Base-by-base conservation (phyloP, 192 early-diverging fungal genomes). In the Entomortierella lignicola region DNA sequence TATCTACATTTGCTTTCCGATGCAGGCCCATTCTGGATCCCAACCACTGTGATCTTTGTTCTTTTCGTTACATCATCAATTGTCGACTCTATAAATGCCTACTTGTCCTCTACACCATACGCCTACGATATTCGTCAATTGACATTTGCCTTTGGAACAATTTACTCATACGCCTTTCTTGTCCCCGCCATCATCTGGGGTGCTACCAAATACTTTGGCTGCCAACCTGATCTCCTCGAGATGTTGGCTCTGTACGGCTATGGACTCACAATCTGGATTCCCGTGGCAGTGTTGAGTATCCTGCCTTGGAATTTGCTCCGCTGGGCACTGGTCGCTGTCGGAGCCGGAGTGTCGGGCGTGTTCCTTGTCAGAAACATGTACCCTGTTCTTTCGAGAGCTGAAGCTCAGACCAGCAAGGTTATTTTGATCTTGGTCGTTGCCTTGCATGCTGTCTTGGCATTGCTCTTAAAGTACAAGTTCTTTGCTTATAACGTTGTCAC, bases 11-110 rank as follows among this genome's bases (percentile, higher is more conserved):
- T 59, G 27, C 30, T 50, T 57, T 39, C 51, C 32, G 68, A 18
- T 55, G 11, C 37, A 92, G 91, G 98, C 13, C 97, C 98, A 0
- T 97, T 99, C 82, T 99, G 98, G 98, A 95, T 99, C 41, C 81
- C 96, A 6, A 98, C 96, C 0, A 97, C 96, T 4, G 95, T 97
- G 26, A 91, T 99, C 31, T 97, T 99, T 71, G 70, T 88, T 39
- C 88, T 99, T 30, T 99, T 99, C 85, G 94, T 97, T 21, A 92
- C 96, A 15, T 94, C 94, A 6, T 94, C 94, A 29, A 87, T 99
- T 30, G 93, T 97, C 34, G 89, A 90, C 17, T 93, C 92, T 31
- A 92, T 99, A 57, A 89, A 88, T 21, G 88, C 91, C 41, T 85
- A 89, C 42, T 84, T 92, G 25, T 65, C 74, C 1, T 85, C 82